Base-by-base conservation (phyloP, 2,329 filamentous ascomycete species). In the Xylaria sp. region DNA sequence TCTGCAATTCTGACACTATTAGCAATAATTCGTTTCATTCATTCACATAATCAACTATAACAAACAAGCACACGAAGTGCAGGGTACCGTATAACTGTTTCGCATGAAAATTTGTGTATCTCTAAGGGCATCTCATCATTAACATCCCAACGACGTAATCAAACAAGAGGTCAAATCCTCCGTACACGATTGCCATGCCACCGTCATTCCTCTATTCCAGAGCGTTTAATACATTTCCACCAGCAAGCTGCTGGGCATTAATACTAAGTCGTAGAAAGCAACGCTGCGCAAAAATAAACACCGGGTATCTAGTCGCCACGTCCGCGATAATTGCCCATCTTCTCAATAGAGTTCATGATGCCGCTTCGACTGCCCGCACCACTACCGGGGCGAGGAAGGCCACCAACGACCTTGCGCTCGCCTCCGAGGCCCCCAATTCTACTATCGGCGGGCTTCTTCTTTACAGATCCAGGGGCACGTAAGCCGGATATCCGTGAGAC, bases 301-400 rank as follows among this genome's bases (percentile, higher is more conserved):
- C 32, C 13, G 55, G 5, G 20, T 55, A 59, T 59, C n/a, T 56
- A 67, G 10, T 69, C 69, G 32, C 66, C 81, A 48, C 84, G 81
- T 9, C 83, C 81, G 15, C 85, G 79, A 72, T 88, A 84, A 73
- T 85, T 90, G 10, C 93, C 93, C 93, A 97, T 97, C 80, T 90
- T 89, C 83, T 97, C 93, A 78, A 97, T 96, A 20, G 91, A 93
- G 74, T 86, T 91, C 90, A 97, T 90, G 76, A 96, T 91, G 65
- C 91, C 89, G 76, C 91, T 93, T 74, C 92, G 80, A 70, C 78
- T 75, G 9, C 81, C 81, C 68, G 81, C 72, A 41, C 82, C 83
- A 70, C 83, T 85, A 68, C 83, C 83, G 15, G 85, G 86, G 68
- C 86, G 80, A 45, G 85, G 82, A 61, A 87, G 74, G 9, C 82